Conservation (phyloP, 169 alveolate genomes). For the Plasmodium adleri region DNA sequence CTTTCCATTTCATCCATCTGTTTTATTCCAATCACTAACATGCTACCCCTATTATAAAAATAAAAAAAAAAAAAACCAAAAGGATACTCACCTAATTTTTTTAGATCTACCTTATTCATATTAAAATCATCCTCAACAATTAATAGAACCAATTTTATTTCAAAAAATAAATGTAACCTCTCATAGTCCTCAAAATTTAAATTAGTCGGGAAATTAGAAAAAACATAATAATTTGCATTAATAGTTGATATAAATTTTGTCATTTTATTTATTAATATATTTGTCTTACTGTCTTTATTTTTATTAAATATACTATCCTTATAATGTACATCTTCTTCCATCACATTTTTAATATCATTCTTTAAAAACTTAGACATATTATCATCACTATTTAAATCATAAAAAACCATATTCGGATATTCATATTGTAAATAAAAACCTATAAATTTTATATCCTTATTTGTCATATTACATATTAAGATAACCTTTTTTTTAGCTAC, state of each 20-base stretch:
- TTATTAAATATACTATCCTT: neutral
- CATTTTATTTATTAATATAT: constrained; percentile 55
- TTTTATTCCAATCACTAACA: neutral
- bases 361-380: too few relatives aligned
- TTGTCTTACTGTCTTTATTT: neutral
- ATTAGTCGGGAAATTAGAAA: constrained; percentile 50
- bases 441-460: constrained; percentile 26
- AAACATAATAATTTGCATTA: constrained; percentile 47
- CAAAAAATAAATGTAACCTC: constrained; percentile 52
- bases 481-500: constrained; percentile 37
- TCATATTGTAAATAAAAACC: constrained; percentile 63
- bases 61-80: constrained; percentile 16
- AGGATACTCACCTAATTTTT: neutral
- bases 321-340: constrained; percentile 17
- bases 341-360: too few relatives aligned
- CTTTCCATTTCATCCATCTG: neutral
- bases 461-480: constrained; percentile 38
- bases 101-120: neutral
- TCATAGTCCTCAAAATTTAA: constrained; percentile 44
- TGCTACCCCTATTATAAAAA: constrained; percentile 6
- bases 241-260: constrained; percentile 1
- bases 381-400: constrained; percentile 13
- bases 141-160: constrained; percentile 48
- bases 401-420: constrained; percentile 30
- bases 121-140: neutral